Percentiles rank a stretch among this genome's conserved stretches.
Evolutionary conservation across 345 rosid species (phyloP).

Genomic region (Lenwebbia sp.): DNA sequence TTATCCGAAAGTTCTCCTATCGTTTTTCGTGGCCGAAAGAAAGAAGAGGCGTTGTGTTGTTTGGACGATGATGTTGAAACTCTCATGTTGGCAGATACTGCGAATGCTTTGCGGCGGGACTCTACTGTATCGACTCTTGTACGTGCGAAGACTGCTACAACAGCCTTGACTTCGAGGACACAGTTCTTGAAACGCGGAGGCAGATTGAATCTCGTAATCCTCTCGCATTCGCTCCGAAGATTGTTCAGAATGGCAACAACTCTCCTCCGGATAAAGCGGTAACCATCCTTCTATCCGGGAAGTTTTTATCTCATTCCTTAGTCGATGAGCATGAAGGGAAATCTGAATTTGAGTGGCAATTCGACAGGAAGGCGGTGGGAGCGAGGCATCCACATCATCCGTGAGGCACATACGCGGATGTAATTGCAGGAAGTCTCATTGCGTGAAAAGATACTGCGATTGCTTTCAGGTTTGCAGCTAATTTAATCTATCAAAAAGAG

Average conservation of each 20-base stretch:
- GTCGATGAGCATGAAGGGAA: neutral
- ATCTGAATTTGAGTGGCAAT: neutral
- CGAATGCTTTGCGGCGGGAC: conserved; percentile 81
- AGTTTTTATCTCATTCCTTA: neutral
- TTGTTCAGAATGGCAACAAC: conserved; percentile 6
- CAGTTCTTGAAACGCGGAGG: conserved; percentile 40
- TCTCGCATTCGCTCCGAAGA: conserved; percentile 81
- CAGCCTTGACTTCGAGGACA: conserved; percentile 38
- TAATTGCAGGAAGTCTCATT: conserved; percentile 68
- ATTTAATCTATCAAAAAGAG: neutral
- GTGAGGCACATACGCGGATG: conserved; percentile 81
- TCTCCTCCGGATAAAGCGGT: neutral
- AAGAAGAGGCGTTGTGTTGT: neutral
- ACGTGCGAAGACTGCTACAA: conserved; percentile 63
- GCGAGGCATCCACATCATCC: conserved; percentile 51
- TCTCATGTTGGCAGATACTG: conserved; percentile 41
- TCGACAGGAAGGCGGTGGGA: conserved; percentile 1
- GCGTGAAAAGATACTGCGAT: conserved; percentile 75
- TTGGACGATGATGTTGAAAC: neutral
- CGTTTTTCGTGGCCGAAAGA: neutral
- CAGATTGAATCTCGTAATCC: conserved; percentile 62
- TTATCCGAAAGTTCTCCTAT: neutral
- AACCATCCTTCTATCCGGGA: neutral
- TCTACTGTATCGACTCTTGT: conserved; percentile 67
- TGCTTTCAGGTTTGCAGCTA: conserved; percentile 47